Evolutionary conservation across 2,329 filamentous ascomycete species (phyloP), one percentile per base, ranked within the genome.

Genomic region (Hymenoscyphus infarciens): DNA sequence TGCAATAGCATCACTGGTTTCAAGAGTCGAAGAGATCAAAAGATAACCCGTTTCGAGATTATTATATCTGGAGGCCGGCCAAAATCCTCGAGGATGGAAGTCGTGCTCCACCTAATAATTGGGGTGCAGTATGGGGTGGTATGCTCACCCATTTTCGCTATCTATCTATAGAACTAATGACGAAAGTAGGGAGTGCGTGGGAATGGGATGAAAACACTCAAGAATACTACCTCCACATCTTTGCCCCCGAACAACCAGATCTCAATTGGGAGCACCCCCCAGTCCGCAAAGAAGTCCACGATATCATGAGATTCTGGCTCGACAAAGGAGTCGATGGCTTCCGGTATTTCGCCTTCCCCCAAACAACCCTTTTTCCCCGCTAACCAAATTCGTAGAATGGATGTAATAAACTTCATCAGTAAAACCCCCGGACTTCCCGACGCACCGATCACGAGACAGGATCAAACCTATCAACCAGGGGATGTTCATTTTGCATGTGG

Each of bases 231-330:
- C 74, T 85, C 1, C 81, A 82, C 66, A 78, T 92, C 1, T 93
- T 90, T 71, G 83, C 84, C 0, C 79, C 83, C 0, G 84, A 88
- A 56, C 90, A 92, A 71, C 90, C 90, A 0, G 90, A 93, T 67
- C 78, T 93, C 19, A 92, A 92, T 71, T 92, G 89, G 89, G 87
- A 91, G 61, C 87, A 88, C 57, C 79, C 81, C 0, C 82, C 83
- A 1, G 86, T 88, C 7, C 83, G 88, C 6, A 78, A 85, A 59
- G 89, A 86, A 0, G 87, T 91, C 1, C 88, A 91, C 69, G 79
- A 86, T 5, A 84, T 88, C 5, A 87, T 91, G 81, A 79, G 80
- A 0, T 92, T 91, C 73, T 92, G 90, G 90, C 80, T 92, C 0
- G 80, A 91, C 61, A 83, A 84, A 5, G 84, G 79, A 52, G 80